phyloP scores from a whole-genome alignment of 345 rosid species.

The Eucalyptus sp. region DNA sequence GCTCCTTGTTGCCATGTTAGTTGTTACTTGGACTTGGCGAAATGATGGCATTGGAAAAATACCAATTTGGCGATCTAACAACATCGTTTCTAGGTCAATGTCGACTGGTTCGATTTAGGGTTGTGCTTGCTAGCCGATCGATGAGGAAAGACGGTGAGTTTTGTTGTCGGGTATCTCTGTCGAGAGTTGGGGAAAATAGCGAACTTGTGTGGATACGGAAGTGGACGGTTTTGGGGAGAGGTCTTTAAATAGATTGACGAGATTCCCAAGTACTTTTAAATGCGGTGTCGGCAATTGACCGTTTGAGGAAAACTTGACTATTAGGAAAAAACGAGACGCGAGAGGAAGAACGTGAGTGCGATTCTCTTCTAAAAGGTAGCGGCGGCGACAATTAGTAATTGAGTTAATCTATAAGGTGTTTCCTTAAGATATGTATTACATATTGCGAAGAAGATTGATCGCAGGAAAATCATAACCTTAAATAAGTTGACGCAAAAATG shows the following conservation, averaged over 20 bases:
- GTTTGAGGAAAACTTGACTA: not conserved
- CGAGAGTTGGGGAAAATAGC: not conserved
- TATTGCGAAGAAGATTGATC: no score
- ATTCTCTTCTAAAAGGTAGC: not conserved
- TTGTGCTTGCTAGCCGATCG: no score
- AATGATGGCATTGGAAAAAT: not conserved
- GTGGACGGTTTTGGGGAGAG: not conserved
- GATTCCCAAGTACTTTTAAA: not conserved
- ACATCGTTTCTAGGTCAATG: not conserved
- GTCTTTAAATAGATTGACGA: not conserved
- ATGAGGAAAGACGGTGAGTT: not conserved
- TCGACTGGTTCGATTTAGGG: not conserved
- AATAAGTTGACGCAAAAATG: not conserved
- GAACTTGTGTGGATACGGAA: not conserved
- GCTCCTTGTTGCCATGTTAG: not conserved
- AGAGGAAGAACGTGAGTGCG: not conserved
- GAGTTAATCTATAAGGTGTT: no score
- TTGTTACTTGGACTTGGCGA: not conserved
- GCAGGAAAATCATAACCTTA: not conserved
- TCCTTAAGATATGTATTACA: no score
- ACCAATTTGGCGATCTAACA: not conserved
- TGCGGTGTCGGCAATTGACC: not conserved
- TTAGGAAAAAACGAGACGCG: not conserved
- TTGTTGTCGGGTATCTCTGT: rapidly evolving
- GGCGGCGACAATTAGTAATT: not conserved